Conservation (phyloP, 805 yeast genomes). For the Yarrowia divulgata region DNA sequence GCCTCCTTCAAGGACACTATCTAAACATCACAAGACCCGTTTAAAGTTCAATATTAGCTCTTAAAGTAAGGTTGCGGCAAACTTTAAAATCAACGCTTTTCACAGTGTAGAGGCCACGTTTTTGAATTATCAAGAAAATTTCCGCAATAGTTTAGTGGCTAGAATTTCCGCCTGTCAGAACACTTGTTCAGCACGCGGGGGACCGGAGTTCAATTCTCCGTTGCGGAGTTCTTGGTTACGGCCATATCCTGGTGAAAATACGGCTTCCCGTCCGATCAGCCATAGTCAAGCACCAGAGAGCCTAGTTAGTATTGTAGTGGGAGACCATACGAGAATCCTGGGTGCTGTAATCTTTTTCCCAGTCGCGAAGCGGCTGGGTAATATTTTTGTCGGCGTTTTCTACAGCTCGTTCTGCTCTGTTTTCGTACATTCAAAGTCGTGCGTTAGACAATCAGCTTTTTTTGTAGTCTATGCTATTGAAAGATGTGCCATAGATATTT, state of each 20-base stretch:
- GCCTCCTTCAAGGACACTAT: neutral
- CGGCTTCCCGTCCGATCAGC: conserved; percentile 39
- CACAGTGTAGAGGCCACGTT: neutral
- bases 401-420: neutral
- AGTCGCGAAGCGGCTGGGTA: neutral
- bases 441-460: neutral
- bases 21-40: conserved; percentile 7
- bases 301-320: conserved; percentile 38
- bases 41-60: neutral
- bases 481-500: too few species aligned
- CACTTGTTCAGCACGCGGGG: conserved; percentile 34
- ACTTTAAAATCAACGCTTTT: neutral
- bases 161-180: conserved; percentile 53
- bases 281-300: conserved; percentile 39
- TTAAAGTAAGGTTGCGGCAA: conserved; percentile 2
- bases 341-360: conserved; percentile 33
- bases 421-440: neutral
- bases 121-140: too few species aligned
- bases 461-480: too few species aligned
- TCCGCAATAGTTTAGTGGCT: conserved; percentile 52
- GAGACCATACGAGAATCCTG: conserved; percentile 39
- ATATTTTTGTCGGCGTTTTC: neutral
- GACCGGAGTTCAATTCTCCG: conserved; percentile 38
- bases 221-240: conserved; percentile 35
- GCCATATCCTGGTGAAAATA: conserved; percentile 39